Base-by-base conservation (phyloP, 1,284 basidiomycete species). In the Pascua sp. region DNA sequence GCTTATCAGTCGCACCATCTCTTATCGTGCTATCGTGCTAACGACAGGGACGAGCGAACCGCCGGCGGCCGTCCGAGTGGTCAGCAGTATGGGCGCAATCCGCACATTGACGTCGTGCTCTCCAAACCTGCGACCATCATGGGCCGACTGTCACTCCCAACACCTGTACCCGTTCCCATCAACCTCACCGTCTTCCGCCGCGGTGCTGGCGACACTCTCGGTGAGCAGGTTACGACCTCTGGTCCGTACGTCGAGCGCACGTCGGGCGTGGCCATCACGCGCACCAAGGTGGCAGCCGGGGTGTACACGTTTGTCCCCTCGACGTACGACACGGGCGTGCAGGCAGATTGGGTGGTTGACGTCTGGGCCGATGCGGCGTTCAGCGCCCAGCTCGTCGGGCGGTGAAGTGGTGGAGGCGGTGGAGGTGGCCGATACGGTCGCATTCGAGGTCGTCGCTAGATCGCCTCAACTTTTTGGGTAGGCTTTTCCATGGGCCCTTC, bases 221-320 rank as follows among this genome's bases (percentile, higher is more conserved):
- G 79, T 42, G 68, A 77, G 16, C 83, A 83, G 61, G 67, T 88
- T 12, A 75, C 80, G 1, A 89, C 88, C 0, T 89, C 89, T 0
- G 90, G 90, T 2, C 82, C 87, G 0, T 93, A 91, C 67, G 82
- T 84, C 17, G 89, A 92, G 63, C 79, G 82, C 0, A 76, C 85
- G 12, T 82, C 85, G 1, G 90, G 89, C 0, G 89, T 86, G 1
- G 81, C 81, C n/a, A 86, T 85, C 2, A 81, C 83, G 1, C 78
- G 80, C 37, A 73, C 80, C 10, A 75, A 79, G 36, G 62, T 89
- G 37, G 76, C 78, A 11, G 73, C 83, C 2, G 89, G 88, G 4
- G 82, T 79, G 55, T 93, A 93, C 72, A 79, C 85, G 61, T 73
- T 87, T 15, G 80, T 92, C 2, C 86, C 87, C 1, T 89, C 87